These are phyloP conservation scores for Saccharomycopsis sp. DNA, from an alignment of 805 yeast species.

Conservation along the genomic window DNA sequence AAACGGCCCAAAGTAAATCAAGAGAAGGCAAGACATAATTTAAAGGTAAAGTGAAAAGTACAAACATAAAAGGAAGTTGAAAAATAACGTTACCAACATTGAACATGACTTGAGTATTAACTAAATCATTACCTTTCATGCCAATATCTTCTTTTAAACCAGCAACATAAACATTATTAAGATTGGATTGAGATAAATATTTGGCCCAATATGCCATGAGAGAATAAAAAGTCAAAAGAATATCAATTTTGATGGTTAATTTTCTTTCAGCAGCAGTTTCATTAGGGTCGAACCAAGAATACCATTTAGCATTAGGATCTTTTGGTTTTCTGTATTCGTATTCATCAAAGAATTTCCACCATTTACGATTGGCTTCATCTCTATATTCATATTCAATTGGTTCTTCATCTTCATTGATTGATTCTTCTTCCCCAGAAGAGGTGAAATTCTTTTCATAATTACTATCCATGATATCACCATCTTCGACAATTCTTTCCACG, in stretches of 20 bases:
- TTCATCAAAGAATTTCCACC: slow-evolving; percentile 45
- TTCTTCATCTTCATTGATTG: slow-evolving; percentile 5
- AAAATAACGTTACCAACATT: slow-evolving; percentile 53
- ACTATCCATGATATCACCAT: neutral
- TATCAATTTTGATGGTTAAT: slow-evolving; percentile 43
- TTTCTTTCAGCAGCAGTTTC: slow-evolving; percentile 34
- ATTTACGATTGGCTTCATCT: slow-evolving; percentile 29
- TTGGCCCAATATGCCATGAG: slow-evolving; percentile 47
- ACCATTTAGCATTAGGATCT: slow-evolving; percentile 34
- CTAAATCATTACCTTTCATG: slow-evolving; percentile 36
- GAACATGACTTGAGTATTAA: slow-evolving; percentile 47
- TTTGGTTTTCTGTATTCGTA: slow-evolving; percentile 44
- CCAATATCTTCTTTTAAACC: slow-evolving; percentile 52
- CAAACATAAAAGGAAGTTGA: slow-evolving; percentile 50
- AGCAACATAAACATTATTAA: slow-evolving; percentile 51
- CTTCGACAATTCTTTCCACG: slow-evolving; percentile 4
- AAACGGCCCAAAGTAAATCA: slow-evolving; percentile 44
- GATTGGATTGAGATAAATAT: slow-evolving; percentile 47
- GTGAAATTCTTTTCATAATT: slow-evolving; percentile 4
- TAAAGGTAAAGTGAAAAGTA: slow-evolving; percentile 42
- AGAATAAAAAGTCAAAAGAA: slow-evolving; percentile 42
- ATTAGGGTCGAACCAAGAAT: slow-evolving; percentile 28
- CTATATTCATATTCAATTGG: slow-evolving; percentile 25
- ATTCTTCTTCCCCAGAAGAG: neutral
- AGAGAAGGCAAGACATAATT: slow-evolving; percentile 45